phyloP scores from a whole-genome alignment of 75 land plant genomes.

The Gnetum montanum region DNA sequence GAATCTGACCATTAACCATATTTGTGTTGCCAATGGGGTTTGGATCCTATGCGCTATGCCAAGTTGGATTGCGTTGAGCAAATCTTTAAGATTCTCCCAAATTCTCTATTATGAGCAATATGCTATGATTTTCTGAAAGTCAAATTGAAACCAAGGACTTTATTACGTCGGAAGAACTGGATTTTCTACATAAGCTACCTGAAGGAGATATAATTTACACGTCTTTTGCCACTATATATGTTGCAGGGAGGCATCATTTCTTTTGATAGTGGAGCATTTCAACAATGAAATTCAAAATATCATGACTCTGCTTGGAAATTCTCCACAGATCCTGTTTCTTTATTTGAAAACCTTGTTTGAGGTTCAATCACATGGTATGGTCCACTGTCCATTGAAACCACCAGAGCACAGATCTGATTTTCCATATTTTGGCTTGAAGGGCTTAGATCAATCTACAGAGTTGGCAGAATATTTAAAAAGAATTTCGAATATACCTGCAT shows the following conservation, averaged over 20 bases:
- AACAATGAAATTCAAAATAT: conserved; percentile 39
- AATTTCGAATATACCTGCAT: conserved; percentile 38
- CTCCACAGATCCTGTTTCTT: conserved; percentile 70
- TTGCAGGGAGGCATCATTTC: conserved; percentile 66
- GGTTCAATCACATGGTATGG: conserved; percentile 43
- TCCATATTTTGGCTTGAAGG: conserved; percentile 5
- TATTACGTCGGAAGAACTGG: no score
- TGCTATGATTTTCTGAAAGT: no score
- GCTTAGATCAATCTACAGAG: conserved; percentile 16
- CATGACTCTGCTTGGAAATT: conserved; percentile 35
- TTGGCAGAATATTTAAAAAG: conserved; percentile 27
- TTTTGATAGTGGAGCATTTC: conserved; percentile 65
- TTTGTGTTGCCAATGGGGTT: no score
- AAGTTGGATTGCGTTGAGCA: no score
- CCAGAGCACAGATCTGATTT: conserved; percentile 3
- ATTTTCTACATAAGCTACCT: no score
- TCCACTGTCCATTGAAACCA: conserved; percentile 21
- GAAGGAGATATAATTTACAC: no score
- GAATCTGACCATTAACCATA: no score
- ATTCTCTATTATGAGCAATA: no score
- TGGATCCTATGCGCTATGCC: no score
- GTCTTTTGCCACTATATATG: no score
- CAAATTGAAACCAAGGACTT: no score
- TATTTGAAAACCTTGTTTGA: conserved; percentile 79
- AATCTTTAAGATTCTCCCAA: no score